Percentiles rank a stretch among this genome's conserved stretches.
These are phyloP conservation scores for Blastobotrys buckinghamii DNA, from an alignment of 1,139 yeast genomes.

Conservation along the genomic window DNA sequence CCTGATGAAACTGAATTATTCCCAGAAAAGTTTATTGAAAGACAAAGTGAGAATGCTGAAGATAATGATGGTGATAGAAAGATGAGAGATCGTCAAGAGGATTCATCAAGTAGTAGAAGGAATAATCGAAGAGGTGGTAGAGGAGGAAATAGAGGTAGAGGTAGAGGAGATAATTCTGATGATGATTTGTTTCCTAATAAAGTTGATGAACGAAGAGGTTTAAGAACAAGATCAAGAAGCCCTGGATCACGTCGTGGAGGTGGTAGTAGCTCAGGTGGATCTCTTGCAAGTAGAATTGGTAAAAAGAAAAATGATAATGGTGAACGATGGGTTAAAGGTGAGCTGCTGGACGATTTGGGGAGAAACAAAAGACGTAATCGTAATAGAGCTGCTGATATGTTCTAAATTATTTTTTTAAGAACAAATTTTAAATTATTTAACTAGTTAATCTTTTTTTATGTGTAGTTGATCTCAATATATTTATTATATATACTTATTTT, in stretches of 20 bases:
- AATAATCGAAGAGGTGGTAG: neutral
- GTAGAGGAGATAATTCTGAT: slow-evolving; percentile 7
- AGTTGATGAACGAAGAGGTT: neutral
- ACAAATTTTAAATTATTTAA: too few species aligned
- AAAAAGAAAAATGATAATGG: neutral
- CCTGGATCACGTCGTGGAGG: neutral
- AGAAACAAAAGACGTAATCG: slow-evolving; percentile 1
- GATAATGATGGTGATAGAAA: neutral
- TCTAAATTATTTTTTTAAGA: neutral
- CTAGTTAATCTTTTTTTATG: neutral
- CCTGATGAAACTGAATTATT: slow-evolving; percentile 6
- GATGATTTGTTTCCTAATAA: slow-evolving; percentile 19
- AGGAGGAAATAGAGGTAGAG: neutral
- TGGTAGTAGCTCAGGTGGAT: neutral
- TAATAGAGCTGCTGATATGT: slow-evolving; percentile 13
- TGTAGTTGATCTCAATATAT: too few species aligned
- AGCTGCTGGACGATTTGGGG: slow-evolving; percentile 5
- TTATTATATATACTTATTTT: too few species aligned
- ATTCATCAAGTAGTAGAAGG: neutral
- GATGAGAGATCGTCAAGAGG: neutral
- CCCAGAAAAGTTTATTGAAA: slow-evolving; percentile 2
- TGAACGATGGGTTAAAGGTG: slow-evolving; percentile 15
- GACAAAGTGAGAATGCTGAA: neutral
- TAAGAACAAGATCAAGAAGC: neutral
- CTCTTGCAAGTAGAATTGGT: neutral